Conservation (phyloP, 768 basidiomycete species). For the Botryobasidium botryosum region DNA sequence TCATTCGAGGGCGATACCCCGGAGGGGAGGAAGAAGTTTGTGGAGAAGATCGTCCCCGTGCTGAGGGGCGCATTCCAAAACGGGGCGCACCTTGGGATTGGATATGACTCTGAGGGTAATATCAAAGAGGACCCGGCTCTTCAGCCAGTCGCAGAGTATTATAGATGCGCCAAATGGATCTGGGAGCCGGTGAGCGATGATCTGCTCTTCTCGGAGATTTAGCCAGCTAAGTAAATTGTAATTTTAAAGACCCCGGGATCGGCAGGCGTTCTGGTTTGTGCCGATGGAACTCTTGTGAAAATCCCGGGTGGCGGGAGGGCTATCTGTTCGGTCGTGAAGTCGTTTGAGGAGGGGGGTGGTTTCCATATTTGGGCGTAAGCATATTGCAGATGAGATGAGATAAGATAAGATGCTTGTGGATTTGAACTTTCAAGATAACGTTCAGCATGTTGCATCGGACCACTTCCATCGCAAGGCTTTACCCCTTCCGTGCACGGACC, state of each 20-base stretch:
- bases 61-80: constrained; percentile 58
- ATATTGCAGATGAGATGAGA: no score
- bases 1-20: constrained; percentile 15
- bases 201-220: neutral
- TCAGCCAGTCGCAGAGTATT: constrained; percentile 49
- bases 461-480: no score
- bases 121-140: constrained; percentile 32
- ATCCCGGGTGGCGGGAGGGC: constrained; percentile 46
- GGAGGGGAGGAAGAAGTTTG: constrained; percentile 26
- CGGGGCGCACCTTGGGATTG: constrained; percentile 49
- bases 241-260: no score
- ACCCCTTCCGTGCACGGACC: no score
- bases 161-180: constrained; percentile 64
- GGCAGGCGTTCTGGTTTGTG: constrained; percentile 60
- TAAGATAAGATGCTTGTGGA: no score
- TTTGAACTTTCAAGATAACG: no score
- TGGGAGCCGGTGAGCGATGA: constrained; percentile 58
- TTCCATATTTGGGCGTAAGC: no score
- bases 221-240: constrained; percentile 40
- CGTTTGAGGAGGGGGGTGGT: no score
- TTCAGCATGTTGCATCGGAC: no score
- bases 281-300: constrained; percentile 56
- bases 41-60: constrained; percentile 26
- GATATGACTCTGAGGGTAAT: no score
- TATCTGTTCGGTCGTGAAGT: no score